Conservation (phyloP, 2,329 filamentous ascomycete genomes). For the Fusarium sp. region DNA sequence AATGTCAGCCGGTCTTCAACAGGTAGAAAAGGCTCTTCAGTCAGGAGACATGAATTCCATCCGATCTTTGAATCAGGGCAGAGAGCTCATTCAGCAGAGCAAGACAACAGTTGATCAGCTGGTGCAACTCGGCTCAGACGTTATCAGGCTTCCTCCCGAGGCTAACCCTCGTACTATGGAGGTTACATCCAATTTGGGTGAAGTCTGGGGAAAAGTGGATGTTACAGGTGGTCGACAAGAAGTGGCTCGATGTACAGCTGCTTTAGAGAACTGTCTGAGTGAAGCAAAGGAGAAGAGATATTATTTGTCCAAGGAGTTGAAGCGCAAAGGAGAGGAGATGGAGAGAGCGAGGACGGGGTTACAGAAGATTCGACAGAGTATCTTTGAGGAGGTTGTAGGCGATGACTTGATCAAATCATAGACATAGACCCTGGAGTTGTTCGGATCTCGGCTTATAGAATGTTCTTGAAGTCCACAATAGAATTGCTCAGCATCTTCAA, state of each 20-base stretch:
- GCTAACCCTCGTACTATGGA: slow-evolving; percentile 58
- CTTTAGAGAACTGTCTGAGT: slow-evolving; percentile 48
- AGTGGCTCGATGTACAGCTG: slow-evolving; percentile 50
- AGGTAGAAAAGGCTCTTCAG: slow-evolving; percentile 56
- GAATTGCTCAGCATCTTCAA: slow-evolving; percentile 5
- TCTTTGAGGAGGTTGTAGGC: slow-evolving; percentile 43
- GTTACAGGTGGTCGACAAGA: slow-evolving; percentile 58
- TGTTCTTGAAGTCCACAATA: background rate
- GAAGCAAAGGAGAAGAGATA: slow-evolving; percentile 48
- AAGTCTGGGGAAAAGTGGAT: slow-evolving; percentile 63
- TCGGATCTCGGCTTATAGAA: slow-evolving; percentile 4
- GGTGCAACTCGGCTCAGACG: slow-evolving; percentile 20
- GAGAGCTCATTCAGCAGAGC: slow-evolving; percentile 19
- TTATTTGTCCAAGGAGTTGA: slow-evolving; percentile 49
- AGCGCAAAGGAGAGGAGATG: slow-evolving; percentile 45
- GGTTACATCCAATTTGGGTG: slow-evolving; percentile 50
- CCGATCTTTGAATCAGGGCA: slow-evolving; percentile 25
- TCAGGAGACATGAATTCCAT: slow-evolving; percentile 47
- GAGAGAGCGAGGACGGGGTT: slow-evolving; percentile 52
- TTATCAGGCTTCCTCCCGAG: slow-evolving; percentile 44
- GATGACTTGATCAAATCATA: slow-evolving; percentile 17
- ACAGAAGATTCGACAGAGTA: slow-evolving; percentile 57
- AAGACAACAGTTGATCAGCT: slow-evolving; percentile 25
- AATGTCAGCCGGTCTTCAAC: slow-evolving; percentile 50
- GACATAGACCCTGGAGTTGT: background rate